Evolutionary conservation across 2,329 filamentous ascomycete species (phyloP).

Genomic region (Furcasterigmium furcatum): DNA sequence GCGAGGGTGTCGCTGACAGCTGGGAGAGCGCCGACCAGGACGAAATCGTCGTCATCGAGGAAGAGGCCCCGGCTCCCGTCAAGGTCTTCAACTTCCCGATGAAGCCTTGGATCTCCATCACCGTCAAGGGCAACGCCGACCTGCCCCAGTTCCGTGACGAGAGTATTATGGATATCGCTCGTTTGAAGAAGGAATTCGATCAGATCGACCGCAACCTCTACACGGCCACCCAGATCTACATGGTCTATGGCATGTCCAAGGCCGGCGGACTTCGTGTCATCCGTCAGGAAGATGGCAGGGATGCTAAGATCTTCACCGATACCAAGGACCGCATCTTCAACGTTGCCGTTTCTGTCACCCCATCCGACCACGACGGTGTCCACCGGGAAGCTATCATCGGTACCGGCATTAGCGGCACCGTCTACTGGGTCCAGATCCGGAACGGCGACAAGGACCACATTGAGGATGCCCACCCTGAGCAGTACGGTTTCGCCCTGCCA

Average conservation of each 20-base stretch:
- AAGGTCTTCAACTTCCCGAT: conserved; percentile 94
- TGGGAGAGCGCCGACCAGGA: conserved; percentile 87
- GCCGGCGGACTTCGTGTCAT: conserved; percentile 91
- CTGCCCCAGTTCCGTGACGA: conserved; percentile 70
- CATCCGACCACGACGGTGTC: conserved; percentile 49
- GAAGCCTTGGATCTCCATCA: conserved; percentile 92
- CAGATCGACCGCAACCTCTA: conserved; percentile 94
- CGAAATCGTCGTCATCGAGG: conserved; percentile 61
- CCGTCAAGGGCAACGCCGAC: conserved; percentile 57
- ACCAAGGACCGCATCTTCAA: conserved; percentile 95
- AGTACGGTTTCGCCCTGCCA: conserved; percentile 84
- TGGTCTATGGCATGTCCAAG: conserved; percentile 91
- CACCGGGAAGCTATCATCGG: conserved; percentile 82
- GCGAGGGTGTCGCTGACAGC: conserved; percentile 69
- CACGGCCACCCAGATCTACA: conserved; percentile 84
- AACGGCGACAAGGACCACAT: conserved; percentile 76
- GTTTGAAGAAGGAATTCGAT: conserved; percentile 96
- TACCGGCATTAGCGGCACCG: conserved; percentile 89
- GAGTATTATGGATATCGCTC: conserved; percentile 85
- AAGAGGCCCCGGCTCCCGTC: conserved; percentile 62
- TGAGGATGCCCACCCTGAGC: conserved; percentile 74
- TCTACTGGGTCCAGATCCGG: conserved; percentile 90
- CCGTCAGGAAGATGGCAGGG: conserved; percentile 86
- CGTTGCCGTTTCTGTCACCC: conserved; percentile 74
- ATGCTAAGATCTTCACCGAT: conserved; percentile 88